Conservation (phyloP, 1,284 basidiomycete genomes). For the Crepidotus sp. region DNA sequence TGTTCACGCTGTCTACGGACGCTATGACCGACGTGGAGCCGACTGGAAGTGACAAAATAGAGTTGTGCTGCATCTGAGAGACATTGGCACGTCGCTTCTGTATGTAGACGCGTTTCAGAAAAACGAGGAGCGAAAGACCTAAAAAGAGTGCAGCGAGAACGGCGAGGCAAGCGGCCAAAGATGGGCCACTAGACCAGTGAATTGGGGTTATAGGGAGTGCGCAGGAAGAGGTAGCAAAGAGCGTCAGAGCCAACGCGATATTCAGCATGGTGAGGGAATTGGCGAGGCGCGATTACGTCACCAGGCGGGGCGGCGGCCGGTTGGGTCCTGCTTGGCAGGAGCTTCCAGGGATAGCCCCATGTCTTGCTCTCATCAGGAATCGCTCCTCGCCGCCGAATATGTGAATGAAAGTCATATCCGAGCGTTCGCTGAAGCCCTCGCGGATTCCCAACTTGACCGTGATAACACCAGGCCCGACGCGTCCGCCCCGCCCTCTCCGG, state of each 20-base stretch:
- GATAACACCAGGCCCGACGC: conserved; percentile 19
- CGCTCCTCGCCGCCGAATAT: conserved; percentile 40
- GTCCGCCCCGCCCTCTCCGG: conserved; percentile 25
- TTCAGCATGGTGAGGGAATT: neutral
- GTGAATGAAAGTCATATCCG: conserved; percentile 73
- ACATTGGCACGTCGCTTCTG: conserved; percentile 18
- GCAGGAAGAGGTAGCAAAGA: conserved; percentile 5
- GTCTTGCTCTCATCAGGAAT: neutral
- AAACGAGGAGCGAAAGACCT: conserved; percentile 22
- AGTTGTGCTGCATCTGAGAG: conserved; percentile 10
- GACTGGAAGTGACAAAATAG: conserved; percentile 14
- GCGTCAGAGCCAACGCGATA: conserved; percentile 5
- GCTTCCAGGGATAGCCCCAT: too few species aligned
- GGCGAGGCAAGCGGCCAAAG: conserved; percentile 21
- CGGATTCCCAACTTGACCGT: conserved; percentile 10
- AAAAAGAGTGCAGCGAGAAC: conserved; percentile 22
- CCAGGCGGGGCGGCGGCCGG: too few species aligned
- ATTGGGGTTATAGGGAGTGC: conserved; percentile 12
- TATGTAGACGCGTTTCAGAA: conserved; percentile 20
- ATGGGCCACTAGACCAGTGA: conserved; percentile 7
- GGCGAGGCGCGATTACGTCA: too few species aligned
- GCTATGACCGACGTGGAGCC: conserved; percentile 15
- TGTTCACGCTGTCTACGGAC: conserved; percentile 11
- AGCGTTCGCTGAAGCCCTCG: conserved; percentile 63
- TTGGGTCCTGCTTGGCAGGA: too few species aligned